Evolutionary conservation across 306 rosid genomes (phyloP).

Genomic region (Cercis canadensis): DNA sequence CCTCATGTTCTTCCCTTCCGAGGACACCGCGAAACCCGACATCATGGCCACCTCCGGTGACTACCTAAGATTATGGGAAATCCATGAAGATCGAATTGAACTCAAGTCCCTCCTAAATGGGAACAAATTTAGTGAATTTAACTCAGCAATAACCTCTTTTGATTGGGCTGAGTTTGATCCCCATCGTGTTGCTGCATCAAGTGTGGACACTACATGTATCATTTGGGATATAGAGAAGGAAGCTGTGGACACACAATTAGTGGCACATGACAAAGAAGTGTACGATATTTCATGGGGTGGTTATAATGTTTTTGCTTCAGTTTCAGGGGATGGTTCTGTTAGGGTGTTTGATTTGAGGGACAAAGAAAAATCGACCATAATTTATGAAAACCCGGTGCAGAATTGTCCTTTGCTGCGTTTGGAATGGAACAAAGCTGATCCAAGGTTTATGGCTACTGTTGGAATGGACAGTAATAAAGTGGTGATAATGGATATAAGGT

Average conservation of each 20-base stretch:
- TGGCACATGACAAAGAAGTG: slow-evolving; percentile 79
- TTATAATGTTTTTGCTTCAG: slow-evolving; percentile 68
- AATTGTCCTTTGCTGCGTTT: slow-evolving; percentile 57
- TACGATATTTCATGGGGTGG: slow-evolving; percentile 79
- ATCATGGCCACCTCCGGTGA: slow-evolving; percentile 71
- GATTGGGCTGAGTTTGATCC: slow-evolving; percentile 63
- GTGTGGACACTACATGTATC: slow-evolving; percentile 66
- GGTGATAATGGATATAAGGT: slow-evolving; percentile 65
- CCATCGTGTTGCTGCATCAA: slow-evolving; percentile 48
- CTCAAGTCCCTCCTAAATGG: slow-evolving; percentile 58
- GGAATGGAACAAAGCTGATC: slow-evolving; percentile 74
- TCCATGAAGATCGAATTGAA: slow-evolving; percentile 58
- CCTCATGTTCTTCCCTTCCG: slow-evolving; percentile 76
- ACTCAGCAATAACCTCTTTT: slow-evolving; percentile 61
- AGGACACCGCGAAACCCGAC: slow-evolving; percentile 53
- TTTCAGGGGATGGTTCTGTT: slow-evolving; percentile 73
- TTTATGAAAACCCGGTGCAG: slow-evolving; percentile 58
- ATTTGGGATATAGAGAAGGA: slow-evolving; percentile 73
- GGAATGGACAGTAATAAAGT: slow-evolving; percentile 66
- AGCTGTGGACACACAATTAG: slow-evolving; percentile 59
- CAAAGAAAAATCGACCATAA: slow-evolving; percentile 70
- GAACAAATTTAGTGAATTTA: slow-evolving; percentile 55
- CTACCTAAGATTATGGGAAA: slow-evolving; percentile 67
- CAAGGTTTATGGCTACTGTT: slow-evolving; percentile 64
- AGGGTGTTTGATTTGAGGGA: slow-evolving; percentile 70